Conservation (phyloP, 768 basidiomycete species). For the Favolaschia claudopus region DNA sequence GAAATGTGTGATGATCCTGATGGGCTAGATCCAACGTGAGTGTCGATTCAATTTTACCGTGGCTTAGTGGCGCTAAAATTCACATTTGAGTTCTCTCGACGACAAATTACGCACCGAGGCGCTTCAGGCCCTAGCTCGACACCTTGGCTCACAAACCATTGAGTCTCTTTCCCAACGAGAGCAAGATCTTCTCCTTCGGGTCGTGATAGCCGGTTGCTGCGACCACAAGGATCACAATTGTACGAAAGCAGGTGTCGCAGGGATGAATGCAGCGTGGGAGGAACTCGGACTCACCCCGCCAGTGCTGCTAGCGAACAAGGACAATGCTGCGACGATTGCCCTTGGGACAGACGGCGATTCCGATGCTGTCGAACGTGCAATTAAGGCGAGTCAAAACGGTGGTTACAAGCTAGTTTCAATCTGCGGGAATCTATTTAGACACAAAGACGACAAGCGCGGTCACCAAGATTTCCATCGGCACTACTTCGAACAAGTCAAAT, state of each 20-base stretch:
- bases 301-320: conserved; percentile 26
- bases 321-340: conserved; percentile 32
- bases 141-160: background rate
- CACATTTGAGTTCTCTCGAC: background rate
- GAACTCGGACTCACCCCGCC: conserved; percentile 17
- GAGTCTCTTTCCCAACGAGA: background rate
- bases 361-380: conserved; percentile 5
- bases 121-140: background rate
- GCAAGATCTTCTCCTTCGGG: background rate
- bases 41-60: background rate
- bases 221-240: background rate
- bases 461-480: too few relatives aligned
- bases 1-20: background rate
- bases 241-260: background rate
- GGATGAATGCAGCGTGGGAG: background rate
- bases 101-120: background rate
- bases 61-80: too few relatives aligned
- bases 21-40: conserved; percentile 11
- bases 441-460: conserved; percentile 29
- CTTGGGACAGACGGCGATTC: background rate
- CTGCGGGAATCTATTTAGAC: too few relatives aligned
- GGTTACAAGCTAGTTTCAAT: conserved; percentile 25
- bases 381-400: conserved; percentile 22
- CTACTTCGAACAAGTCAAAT: conserved; percentile 5
- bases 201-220: background rate